Evolutionary conservation across 768 basidiomycete species (phyloP).

Genomic region (Pisolithus marmoratus): DNA sequence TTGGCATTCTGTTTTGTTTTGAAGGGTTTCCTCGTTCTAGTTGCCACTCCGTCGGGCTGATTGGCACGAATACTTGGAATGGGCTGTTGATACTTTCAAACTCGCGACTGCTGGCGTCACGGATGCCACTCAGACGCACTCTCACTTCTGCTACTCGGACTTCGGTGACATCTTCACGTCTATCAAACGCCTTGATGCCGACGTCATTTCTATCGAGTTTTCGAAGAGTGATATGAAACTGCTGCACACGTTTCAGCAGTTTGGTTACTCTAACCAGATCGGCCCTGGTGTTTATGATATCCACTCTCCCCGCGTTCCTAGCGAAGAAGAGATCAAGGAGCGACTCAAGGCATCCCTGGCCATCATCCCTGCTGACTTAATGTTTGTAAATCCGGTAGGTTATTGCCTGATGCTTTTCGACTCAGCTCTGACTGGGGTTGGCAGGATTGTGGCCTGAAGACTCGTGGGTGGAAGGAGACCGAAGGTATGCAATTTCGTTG

Average conservation of each 20-base stretch:
- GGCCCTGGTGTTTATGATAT: slow-evolving; percentile 99
- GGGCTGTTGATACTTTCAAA: slow-evolving; percentile 99
- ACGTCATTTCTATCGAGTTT: slow-evolving; percentile 98
- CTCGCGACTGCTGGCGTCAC: slow-evolving; percentile 93
- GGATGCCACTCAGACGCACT: slow-evolving; percentile 94
- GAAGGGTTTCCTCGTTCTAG: slow-evolving; percentile 30
- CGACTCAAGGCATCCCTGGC: slow-evolving; percentile 80
- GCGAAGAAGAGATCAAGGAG: slow-evolving; percentile 89
- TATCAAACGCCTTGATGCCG: slow-evolving; percentile 94
- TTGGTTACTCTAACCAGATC: slow-evolving; percentile 95
- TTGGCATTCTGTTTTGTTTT: background rate
- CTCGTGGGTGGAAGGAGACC: slow-evolving; percentile 97
- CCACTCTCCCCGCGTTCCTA: slow-evolving; percentile 97
- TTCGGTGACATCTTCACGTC: slow-evolving; percentile 98
- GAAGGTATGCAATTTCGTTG: slow-evolving; percentile 45
- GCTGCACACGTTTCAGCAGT: slow-evolving; percentile 88
- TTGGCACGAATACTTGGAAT: slow-evolving; percentile 94
- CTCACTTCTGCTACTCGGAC: slow-evolving; percentile 99
- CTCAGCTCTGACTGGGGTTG: slow-evolving; percentile 4
- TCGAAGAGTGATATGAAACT: slow-evolving; percentile 99
- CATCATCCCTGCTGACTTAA: slow-evolving; percentile 73
- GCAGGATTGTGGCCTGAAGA: slow-evolving; percentile 95
- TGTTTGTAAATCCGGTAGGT: slow-evolving; percentile 84
- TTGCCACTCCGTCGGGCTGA: slow-evolving; percentile 93
- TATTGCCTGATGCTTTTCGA: background rate